phyloP scores from a whole-genome alignment of 306 rosid species.

The Quercus glauca region DNA sequence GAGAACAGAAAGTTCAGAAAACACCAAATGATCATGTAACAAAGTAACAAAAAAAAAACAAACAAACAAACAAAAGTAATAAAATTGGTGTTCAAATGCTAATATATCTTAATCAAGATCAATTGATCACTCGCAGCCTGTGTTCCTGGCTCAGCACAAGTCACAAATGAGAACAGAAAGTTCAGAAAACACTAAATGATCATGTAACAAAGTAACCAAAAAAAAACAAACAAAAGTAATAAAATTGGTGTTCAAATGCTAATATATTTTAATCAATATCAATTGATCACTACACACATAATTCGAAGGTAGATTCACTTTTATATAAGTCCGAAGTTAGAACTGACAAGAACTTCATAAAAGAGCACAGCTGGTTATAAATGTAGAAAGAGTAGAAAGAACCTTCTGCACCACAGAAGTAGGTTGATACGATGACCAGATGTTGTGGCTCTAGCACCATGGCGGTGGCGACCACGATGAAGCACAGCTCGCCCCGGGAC shows the following conservation, averaged over 20 bases:
- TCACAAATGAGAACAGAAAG: conserved; percentile 1
- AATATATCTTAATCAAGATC: background rate
- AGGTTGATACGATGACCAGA: conserved; percentile 55
- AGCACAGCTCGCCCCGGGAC: conserved; percentile 54
- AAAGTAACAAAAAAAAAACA: background rate
- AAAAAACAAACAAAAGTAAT: background rate
- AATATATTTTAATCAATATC: background rate
- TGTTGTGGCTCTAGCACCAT: conserved; percentile 60
- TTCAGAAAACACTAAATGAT: background rate
- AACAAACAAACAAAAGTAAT: background rate
- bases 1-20: background rate
- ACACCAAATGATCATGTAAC: background rate
- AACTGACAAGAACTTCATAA: background rate
- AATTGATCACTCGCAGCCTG: background rate
- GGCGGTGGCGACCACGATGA: conserved; percentile 70
- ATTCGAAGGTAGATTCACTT: background rate
- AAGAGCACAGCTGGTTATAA: conserved; percentile 8
- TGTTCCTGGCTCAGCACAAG: background rate
- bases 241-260: background rate
- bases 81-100: background rate
- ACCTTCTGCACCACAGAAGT: conserved; percentile 66
- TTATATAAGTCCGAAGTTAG: background rate
- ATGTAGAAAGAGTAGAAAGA: conserved; percentile 11
- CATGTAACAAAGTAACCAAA: background rate
- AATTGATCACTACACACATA: background rate